phyloP scores from a whole-genome alignment of 2,329 filamentous ascomycete species.

The Cladophialophora exuberans region DNA sequence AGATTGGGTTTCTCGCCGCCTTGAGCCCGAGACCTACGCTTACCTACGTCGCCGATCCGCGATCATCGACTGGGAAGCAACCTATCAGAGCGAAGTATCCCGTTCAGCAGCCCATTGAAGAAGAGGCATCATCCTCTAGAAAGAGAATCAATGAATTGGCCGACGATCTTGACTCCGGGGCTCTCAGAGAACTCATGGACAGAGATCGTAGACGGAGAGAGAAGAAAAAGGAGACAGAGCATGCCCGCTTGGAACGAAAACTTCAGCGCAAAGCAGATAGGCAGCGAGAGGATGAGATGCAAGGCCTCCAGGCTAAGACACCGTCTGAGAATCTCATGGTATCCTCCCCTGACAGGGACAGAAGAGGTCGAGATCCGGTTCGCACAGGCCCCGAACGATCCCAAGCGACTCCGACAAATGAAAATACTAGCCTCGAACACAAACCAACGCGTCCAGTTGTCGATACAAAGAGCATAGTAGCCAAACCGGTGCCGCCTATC shows the following conservation, averaged over 20 bases:
- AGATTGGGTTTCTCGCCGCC: constrained; percentile 77
- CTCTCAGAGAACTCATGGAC: constrained; percentile 86
- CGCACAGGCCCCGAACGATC: constrained; percentile 20
- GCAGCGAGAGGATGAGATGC: constrained; percentile 59
- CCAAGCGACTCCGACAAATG: constrained; percentile 2
- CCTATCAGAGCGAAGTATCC: constrained; percentile 22
- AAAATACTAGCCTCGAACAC: constrained; percentile 1
- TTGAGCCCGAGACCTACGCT: constrained; percentile 84
- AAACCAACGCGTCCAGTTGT: constrained; percentile 21
- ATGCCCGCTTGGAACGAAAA: constrained; percentile 60
- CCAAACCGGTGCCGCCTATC: constrained; percentile 18
- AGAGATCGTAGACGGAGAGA: constrained; percentile 80
- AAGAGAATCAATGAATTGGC: constrained; percentile 71
- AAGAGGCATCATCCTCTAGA: constrained; percentile 62
- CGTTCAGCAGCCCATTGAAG: constrained; percentile 56
- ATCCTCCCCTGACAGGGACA: constrained; percentile 51
- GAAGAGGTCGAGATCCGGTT: constrained; percentile 9
- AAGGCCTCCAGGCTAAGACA: constrained; percentile 34
- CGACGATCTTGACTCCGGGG: constrained; percentile 81
- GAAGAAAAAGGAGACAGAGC: constrained; percentile 71
- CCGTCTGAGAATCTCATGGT: constrained; percentile 39
- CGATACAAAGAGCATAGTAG: constrained; percentile 16
- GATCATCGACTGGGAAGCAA: constrained; percentile 54
- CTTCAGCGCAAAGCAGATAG: constrained; percentile 54
- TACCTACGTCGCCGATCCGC: constrained; percentile 69